Evolutionary conservation across 2,329 filamentous ascomycete genomes (phyloP).

Genomic region (Xylariaceae sp.): DNA sequence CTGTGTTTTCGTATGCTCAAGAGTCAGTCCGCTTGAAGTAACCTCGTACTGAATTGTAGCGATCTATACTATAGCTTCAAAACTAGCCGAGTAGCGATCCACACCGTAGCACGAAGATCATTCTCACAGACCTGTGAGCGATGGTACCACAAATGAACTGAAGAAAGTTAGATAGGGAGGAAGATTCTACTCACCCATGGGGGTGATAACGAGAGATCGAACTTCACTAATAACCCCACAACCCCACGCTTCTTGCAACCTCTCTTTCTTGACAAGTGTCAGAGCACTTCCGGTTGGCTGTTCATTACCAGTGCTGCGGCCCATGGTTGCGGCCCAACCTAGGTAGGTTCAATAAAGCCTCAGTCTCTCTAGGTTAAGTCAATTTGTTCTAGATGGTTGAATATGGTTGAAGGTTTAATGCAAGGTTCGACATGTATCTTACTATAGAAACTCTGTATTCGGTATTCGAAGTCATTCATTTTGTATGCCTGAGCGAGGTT

Average conservation of each 20-base stretch:
- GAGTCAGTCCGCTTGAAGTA: not conserved
- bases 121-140: not conserved
- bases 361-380: not conserved
- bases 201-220: conserved; percentile 5
- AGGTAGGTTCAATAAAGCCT: not conserved
- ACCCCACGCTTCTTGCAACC: conserved; percentile 36
- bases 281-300: conserved; percentile 36
- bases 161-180: conserved; percentile 1
- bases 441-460: no score
- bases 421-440: no score
- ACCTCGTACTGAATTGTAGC: not conserved
- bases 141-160: not conserved
- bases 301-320: conserved; percentile 4
- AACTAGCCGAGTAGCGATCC: not conserved
- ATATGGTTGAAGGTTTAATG: not conserved
- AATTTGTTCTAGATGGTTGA: not conserved
- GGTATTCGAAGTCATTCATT: no score
- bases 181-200: conserved; percentile 1
- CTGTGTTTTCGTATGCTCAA: not conserved
- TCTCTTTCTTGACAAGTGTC: conserved; percentile 36
- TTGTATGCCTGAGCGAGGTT: not conserved
- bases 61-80: not conserved
- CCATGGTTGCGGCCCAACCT: conserved; percentile 27
- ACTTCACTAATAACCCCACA: conserved; percentile 33
- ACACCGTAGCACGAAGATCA: not conserved